Evolutionary conservation across 2,329 filamentous ascomycete species (phyloP).

Genomic region (Claviceps maximensis): DNA sequence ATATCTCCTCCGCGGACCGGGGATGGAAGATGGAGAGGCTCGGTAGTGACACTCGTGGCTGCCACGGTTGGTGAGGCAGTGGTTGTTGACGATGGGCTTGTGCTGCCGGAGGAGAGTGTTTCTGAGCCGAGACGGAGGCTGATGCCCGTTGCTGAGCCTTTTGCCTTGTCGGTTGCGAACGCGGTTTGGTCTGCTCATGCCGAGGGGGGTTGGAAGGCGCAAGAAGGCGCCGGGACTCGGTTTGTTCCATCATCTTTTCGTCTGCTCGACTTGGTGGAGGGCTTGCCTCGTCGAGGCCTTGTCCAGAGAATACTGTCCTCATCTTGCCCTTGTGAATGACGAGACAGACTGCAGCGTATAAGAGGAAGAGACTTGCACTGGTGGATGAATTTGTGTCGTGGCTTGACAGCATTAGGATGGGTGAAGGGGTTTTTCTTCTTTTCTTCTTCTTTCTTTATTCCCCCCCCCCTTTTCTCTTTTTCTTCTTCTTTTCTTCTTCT

Average conservation of each 20-base stretch:
- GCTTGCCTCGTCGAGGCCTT: slow-evolving; percentile 3
- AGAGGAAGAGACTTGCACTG: neutral
- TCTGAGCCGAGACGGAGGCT: neutral
- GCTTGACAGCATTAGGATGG: neutral
- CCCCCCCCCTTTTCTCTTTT: too few species aligned
- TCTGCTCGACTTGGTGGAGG: neutral
- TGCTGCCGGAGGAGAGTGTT: neutral
- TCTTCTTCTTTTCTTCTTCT: too few species aligned
- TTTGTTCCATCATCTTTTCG: neutral
- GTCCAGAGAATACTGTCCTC: neutral
- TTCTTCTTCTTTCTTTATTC: too few species aligned
- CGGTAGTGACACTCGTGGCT: neutral
- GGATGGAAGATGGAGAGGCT: slow-evolving; percentile 19
- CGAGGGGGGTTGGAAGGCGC: neutral
- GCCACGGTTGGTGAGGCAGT: neutral
- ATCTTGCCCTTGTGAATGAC: neutral
- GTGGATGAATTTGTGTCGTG: neutral
- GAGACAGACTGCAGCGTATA: neutral
- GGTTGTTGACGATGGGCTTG: neutral
- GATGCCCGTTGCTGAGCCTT: neutral
- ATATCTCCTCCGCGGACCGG: slow-evolving; percentile 28
- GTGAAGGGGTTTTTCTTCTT: too few species aligned
- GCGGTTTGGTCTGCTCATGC: neutral
- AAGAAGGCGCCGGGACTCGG: neutral
- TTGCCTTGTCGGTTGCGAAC: neutral